Percentiles rank a stretch among this genome's conserved stretches.
Evolutionary conservation across 164 flowering plant species (phyloP).

Genomic region (Malania oleifera): DNA sequence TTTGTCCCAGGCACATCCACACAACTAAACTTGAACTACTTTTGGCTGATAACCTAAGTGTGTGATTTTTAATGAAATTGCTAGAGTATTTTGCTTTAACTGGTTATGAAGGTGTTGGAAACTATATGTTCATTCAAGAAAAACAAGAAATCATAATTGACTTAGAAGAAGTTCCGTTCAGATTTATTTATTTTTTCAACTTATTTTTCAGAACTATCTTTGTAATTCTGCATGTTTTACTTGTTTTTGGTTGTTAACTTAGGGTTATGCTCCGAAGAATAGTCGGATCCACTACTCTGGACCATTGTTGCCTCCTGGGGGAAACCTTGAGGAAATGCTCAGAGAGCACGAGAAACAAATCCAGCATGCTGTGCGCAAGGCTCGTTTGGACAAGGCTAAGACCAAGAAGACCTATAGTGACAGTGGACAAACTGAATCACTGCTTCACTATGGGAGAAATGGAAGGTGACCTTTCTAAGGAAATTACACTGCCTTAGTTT

Average conservation of each 20-base stretch:
- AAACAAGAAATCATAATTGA: too few relatives aligned
- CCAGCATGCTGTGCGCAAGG: conserved; percentile 4
- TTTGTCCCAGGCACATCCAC: too few relatives aligned
- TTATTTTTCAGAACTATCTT: neutral
- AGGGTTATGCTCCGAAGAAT: conserved; percentile 2
- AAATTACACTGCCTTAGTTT: too few relatives aligned
- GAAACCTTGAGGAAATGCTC: conserved; percentile 20
- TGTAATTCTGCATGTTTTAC: neutral
- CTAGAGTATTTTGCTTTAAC: too few relatives aligned
- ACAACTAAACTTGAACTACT: too few relatives aligned
- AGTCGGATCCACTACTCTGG: conserved; percentile 27
- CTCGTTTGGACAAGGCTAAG: conserved; percentile 6
- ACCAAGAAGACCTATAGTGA: neutral
- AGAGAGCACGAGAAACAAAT: conserved; percentile 6
- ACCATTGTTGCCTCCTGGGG: conserved; percentile 33
- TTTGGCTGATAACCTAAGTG: too few relatives aligned
- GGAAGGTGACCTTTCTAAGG: neutral
- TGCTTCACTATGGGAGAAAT: neutral
- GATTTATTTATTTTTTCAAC: neutral
- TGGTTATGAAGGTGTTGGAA: too few relatives aligned
- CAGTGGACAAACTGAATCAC: neutral
- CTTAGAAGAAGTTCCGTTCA: too few relatives aligned
- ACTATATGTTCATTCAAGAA: too few relatives aligned
- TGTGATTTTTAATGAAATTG: too few relatives aligned
- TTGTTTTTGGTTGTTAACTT: conserved; percentile 6